Conservation (phyloP, 202 grass and related monocot species). For the Brachypodium distachyon region DNA sequence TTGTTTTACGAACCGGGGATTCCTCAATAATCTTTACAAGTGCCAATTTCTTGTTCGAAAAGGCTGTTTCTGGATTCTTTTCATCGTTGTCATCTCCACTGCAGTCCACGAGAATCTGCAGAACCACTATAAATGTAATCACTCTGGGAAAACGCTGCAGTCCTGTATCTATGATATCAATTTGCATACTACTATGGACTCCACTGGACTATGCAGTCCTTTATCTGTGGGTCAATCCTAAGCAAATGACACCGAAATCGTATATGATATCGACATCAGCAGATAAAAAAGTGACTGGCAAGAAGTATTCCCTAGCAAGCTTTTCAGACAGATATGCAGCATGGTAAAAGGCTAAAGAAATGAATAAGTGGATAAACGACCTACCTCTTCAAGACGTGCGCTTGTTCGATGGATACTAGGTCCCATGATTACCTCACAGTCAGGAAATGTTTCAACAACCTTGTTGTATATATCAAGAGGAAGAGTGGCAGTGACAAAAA, state of each 20-base stretch:
- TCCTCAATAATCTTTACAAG: constrained; percentile 63
- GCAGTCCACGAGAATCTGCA: constrained; percentile 93
- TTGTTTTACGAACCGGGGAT: constrained; percentile 64
- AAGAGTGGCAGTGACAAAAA: constrained; percentile 85
- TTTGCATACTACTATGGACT: background rate
- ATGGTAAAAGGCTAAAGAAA: background rate
- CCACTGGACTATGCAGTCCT: background rate
- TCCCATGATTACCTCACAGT: constrained; percentile 86
- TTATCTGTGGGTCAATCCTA: background rate
- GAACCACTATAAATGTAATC: background rate
- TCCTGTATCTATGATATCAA: background rate
- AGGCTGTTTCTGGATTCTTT: constrained; percentile 80
- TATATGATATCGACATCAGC: background rate
- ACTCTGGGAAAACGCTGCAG: background rate
- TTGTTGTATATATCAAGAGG: constrained; percentile 90
- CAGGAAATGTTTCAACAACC: constrained; percentile 86
- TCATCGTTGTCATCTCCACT: constrained; percentile 71
- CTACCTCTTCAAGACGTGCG: constrained; percentile 85
- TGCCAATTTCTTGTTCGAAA: constrained; percentile 71
- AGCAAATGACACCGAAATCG: background rate
- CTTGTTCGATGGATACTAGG: constrained; percentile 86
- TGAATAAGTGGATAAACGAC: background rate
- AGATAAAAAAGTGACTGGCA: background rate
- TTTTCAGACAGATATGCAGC: background rate
- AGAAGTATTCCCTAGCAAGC: background rate